A percentile compares a stretch with the other conserved stretches of the same genome.
phyloP scores from a whole-genome alignment of 2,329 filamentous ascomycete genomes.

The Talaromyces sp. region DNA sequence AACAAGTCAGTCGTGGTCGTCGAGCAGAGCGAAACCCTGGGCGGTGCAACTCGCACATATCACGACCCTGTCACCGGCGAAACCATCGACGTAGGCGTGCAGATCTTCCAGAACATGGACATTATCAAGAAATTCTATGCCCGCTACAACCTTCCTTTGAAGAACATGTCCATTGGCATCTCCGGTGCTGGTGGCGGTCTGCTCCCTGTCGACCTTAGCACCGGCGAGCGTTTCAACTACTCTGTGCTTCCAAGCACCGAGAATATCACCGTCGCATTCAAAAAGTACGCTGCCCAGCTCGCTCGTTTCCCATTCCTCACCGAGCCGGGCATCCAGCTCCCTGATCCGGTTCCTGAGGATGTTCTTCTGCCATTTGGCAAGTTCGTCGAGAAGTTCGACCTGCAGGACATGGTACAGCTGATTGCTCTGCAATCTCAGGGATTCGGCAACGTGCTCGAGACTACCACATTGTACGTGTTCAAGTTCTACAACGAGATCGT shows the following conservation, averaged over 20 bases:
- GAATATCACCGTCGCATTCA: slow-evolving; percentile 7
- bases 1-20: slow-evolving; percentile 21
- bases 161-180: background rate
- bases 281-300: slow-evolving; percentile 13
- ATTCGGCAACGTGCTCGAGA: background rate
- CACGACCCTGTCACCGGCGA: slow-evolving; percentile 14
- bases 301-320: slow-evolving; percentile 20
- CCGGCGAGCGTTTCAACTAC: slow-evolving; percentile 13
- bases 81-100: slow-evolving; percentile 24
- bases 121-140: slow-evolving; percentile 18
- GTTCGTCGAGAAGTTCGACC: slow-evolving; percentile 20
- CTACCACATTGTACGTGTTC: background rate
- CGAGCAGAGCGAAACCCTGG: slow-evolving; percentile 20
- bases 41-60: slow-evolving; percentile 23
- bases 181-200: background rate
- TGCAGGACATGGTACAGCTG: background rate
- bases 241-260: slow-evolving; percentile 6
- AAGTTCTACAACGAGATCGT: background rate
- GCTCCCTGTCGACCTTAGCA: slow-evolving; percentile 17
- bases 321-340: slow-evolving; percentile 18
- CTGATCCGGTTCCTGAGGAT: slow-evolving; percentile 24
- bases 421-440: background rate
- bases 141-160: slow-evolving; percentile 3
- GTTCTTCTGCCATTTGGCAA: slow-evolving; percentile 23
- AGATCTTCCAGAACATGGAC: slow-evolving; percentile 17